Evolutionary conservation across 2,329 filamentous ascomycete species (phyloP), one percentile per base, ranked within the genome.

Genomic region (Chalara sp.): DNA sequence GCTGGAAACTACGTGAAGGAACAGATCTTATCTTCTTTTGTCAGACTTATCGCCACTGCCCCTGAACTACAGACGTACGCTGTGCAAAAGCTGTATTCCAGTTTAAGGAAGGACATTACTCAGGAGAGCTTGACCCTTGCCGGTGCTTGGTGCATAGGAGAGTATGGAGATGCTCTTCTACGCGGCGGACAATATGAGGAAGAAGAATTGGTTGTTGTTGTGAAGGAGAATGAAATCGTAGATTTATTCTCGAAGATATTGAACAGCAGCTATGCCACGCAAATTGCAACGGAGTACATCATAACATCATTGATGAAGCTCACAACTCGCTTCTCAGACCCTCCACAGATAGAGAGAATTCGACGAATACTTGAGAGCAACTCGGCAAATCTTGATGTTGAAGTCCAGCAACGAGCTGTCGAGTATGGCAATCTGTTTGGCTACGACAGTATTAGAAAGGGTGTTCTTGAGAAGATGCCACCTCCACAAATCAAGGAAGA

Each of bases 1-100:
- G 93, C 93, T 48, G 93, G 93, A 44, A 96, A 95, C 70, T 96
- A 93, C 63, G 91, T 99, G 59, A 97, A 96, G 68, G 93, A 99
- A 67, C 93, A 95, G 61, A 99, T 99, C 53, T 71, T 99, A 52
- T 96, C 93, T 0, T 97, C 93, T 0, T 97, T 99, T 65, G 87
- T 99, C 53, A 87, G 95, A 46, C 80, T 99, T 2, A 92, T 99
- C 57, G 93, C 93, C 11, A 97, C 92, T 0, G 95, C 90, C 0
- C 85, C 91, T 0, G 93, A 99, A 61, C 75, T 97, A 39, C 93
- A 99, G 68, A 96, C 91, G 0, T 99, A 99, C 65, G 91, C 90
- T 1, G 92, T 92, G 5, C 93, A 96, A 65, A 99, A 97, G 68
- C 76, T 99, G 6, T 99, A 96, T 67, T 76, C 84, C 21, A 87